Evolutionary conservation across 345 rosid species (phyloP), one percentile per base, ranked within the genome.

Genomic region (Arabis alpina): DNA sequence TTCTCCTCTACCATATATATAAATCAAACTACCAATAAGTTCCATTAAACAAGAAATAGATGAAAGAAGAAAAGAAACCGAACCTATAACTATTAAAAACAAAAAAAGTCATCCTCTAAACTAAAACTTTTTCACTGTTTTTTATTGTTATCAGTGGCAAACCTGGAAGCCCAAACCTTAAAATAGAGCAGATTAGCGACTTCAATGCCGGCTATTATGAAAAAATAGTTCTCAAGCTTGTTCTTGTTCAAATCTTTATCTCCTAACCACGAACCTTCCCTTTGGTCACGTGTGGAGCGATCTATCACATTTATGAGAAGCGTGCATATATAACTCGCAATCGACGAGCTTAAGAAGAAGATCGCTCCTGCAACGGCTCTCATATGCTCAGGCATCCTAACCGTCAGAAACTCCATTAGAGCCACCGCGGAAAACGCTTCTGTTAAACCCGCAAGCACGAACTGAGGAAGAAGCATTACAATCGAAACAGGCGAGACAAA

Each of bases 351-450:
- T 53, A 91, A 85, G 39, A 86, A 88, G 68, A 87, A 88, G 24
- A 87, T 40, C 0, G 96, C 96, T 40, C 95, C 93, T 0, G 88
- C 88, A 2, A 88, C 77, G 0, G 93, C 85, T 71, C 97, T 88
- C 96, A 86, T 85, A 74, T 80, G 65, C 23, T 87, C 96, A 0
- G 97, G 90, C 84, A 88, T 61, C 49, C 79, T 87, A 6, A 84
- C 82, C 1, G 93, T 87, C 15, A 83, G 79, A 49, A 85, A 80
- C 74, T 89, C 97, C 93, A 91, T 74, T 0, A 87, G 9, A 5
- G 93, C 87, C n/a, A 89, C 88, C 0, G 87, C 83, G 0, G 90
- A 81, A 75, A 91, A 91, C 2, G 93, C 97, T 72, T 91, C 90
- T 0, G 64, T 79, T 48, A 91, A 8, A 9, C 96, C 96, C 15